phyloP scores from a whole-genome alignment of 176 grass and related monocot genomes.

The Carex cristatella region DNA sequence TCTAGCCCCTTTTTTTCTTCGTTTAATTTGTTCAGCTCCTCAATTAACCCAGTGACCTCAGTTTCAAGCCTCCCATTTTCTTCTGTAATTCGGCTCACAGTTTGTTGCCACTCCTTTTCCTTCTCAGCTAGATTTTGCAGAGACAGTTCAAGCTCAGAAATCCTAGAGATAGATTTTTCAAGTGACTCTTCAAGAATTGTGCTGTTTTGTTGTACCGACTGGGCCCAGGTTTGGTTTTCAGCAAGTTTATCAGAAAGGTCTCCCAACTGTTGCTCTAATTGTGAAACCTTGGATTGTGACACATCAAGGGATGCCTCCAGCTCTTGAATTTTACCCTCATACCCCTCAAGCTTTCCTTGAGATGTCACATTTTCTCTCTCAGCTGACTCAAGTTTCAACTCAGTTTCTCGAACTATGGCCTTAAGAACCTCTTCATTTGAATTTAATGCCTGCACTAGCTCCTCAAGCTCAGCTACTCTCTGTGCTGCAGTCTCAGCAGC shows the following conservation, averaged over 20 bases:
- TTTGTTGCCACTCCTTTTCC: conserved; percentile 57
- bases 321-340: conserved; percentile 55
- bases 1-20: conserved; percentile 55
- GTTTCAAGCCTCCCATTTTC: conserved; percentile 62
- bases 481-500: conserved; percentile 41
- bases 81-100: conserved; percentile 46
- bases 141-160: conserved; percentile 57
- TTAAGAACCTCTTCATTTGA: conserved; percentile 47
- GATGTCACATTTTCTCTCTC: conserved; percentile 45
- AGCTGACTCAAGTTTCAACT: conserved; percentile 30
- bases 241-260: conserved; percentile 51
- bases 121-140: conserved; percentile 43
- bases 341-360: conserved; percentile 48
- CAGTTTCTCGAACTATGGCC: conserved; percentile 43
- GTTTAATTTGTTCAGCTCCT: conserved; percentile 36
- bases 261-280: conserved; percentile 70
- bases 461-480: conserved; percentile 58
- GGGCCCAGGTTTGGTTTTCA: conserved; percentile 59
- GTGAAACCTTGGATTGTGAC: conserved; percentile 33
- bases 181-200: conserved; percentile 60
- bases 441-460: conserved; percentile 38
- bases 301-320: conserved; percentile 52
- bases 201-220: conserved; percentile 50
- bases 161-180: conserved; percentile 45
- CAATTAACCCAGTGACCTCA: conserved; percentile 30